These are phyloP conservation scores for Diutina rugosa DNA, from an alignment of 1,139 yeast genomes.

Conservation along the genomic window DNA sequence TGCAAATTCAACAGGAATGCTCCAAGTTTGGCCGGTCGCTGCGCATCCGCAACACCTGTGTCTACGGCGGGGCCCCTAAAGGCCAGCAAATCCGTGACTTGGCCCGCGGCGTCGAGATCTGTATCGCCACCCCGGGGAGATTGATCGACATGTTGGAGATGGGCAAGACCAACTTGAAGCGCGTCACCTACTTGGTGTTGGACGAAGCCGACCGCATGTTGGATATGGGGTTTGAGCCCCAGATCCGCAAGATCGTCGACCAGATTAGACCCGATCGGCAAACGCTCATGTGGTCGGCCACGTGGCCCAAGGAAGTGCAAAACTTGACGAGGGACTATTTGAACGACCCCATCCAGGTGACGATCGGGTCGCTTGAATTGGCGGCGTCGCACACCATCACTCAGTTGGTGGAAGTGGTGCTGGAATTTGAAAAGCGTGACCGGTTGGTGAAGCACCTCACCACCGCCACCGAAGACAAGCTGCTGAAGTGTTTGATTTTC, in stretches of 20 bases:
- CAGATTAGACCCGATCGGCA: constrained; percentile 97
- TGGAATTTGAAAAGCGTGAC: constrained; percentile 90
- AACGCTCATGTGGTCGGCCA: constrained; percentile 99
- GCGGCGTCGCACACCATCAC: constrained; percentile 95
- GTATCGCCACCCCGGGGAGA: constrained; percentile 98
- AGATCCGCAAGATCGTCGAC: constrained; percentile 86
- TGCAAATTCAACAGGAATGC: constrained; percentile 93
- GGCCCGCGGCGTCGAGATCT: constrained; percentile 88
- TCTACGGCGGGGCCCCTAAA: constrained; percentile 98
- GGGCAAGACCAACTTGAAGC: constrained; percentile 87
- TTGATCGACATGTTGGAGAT: constrained; percentile 93
- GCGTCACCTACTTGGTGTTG: constrained; percentile 92
- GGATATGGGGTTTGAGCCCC: constrained; percentile 97
- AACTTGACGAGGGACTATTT: constrained; percentile 83
- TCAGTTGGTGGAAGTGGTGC: constrained; percentile 82
- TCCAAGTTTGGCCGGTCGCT: constrained; percentile 87
- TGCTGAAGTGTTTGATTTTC: constrained; percentile 72
- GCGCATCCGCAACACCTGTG: constrained; percentile 93
- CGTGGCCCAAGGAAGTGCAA: constrained; percentile 99
- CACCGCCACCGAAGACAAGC: constrained; percentile 65
- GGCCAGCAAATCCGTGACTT: constrained; percentile 96
- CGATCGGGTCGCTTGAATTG: constrained; percentile 88
- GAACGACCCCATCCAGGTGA: constrained; percentile 89
- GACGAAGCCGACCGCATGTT: constrained; percentile 96
- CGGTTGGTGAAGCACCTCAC: constrained; percentile 77